Evolutionary conservation across 768 basidiomycete genomes (phyloP), one percentile per base, ranked within the genome.

Genomic region (Mycena belliarum): DNA sequence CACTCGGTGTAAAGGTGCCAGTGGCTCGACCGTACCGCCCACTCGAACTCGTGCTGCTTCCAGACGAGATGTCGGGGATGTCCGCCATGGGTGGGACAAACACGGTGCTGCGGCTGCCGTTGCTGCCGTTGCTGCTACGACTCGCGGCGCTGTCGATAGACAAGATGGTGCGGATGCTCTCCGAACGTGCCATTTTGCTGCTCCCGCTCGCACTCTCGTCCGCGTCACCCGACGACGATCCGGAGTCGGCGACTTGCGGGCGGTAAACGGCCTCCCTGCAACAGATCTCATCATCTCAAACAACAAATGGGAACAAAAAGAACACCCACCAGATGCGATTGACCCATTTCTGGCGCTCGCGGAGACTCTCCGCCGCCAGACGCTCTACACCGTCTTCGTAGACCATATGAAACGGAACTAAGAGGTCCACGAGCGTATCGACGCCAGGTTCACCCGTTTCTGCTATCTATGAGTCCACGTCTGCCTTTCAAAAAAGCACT

Each of bases 321-420:
- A 9, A 25, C 1, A 76, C 85, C 46, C 66, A 93, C 95, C 91
- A 94, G 52, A 97, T 82, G 6, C 92, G 83, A 66, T 90, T 91
- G 14, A 95, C 93, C 95, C 95, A 97, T 70, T 88, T 85, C 49
- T 93, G 88, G 63, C 94, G 79, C 69, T 95, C 91, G 56, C 89
- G 71, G 8, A 93, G 81, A 62, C 91, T 94, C 68, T 95, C 94
- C n/a, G 91, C 88, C 6, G 88, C 94, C 24, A 97, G 69, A 9
- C 95, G 74, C 69, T 97, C 95, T 2, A 94, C 86, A 1, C 95
- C 94, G 69, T 97, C 95, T 12, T 82, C 81, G 68, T 97, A 97
- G 33, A 94, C 68, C 77, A 97, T 82, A 69, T 95, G 93, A 73
- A 97, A 96, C 0, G 94, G 94, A 55, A 92, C 92, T 5, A 96